Evolutionary conservation across 1,284 basidiomycete species (phyloP).

Genomic region (Cryptococcus sp.): DNA sequence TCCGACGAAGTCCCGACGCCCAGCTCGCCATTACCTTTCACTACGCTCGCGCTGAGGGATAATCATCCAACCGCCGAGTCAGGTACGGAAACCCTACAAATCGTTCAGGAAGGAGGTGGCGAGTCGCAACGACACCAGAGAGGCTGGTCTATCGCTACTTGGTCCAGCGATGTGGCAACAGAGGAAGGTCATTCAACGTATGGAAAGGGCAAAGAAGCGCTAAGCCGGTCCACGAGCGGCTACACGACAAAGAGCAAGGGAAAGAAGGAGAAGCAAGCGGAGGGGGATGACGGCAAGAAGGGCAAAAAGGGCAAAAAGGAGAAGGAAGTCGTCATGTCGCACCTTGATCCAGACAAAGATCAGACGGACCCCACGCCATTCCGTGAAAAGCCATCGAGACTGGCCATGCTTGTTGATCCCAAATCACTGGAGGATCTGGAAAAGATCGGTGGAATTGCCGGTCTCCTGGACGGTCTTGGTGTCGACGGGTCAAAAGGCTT

Average conservation of each 20-base stretch:
- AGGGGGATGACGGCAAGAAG: constrained; percentile 23
- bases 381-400: constrained; percentile 67
- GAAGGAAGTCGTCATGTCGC: constrained; percentile 29
- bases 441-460: constrained; percentile 71
- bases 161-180: constrained; percentile 27
- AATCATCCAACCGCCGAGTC: constrained; percentile 67
- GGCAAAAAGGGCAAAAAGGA: constrained; percentile 27
- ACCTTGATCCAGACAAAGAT: constrained; percentile 58
- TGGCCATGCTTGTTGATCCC: constrained; percentile 87
- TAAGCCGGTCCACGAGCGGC: constrained; percentile 11
- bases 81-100: constrained; percentile 61
- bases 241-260: constrained; percentile 10
- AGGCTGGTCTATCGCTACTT: constrained; percentile 35
- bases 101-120: constrained; percentile 55
- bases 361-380: constrained; percentile 72
- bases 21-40: constrained; percentile 17
- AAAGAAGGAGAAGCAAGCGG: constrained; percentile 25
- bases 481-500: constrained; percentile 65
- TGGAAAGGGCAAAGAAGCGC: constrained; percentile 13
- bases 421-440: constrained; percentile 64
- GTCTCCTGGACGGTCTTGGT: constrained; percentile 73
- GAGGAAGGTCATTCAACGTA: constrained; percentile 11
- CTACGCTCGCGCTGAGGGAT: constrained; percentile 65
- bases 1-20: constrained; percentile 37
- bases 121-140: constrained; percentile 25